phyloP scores from a whole-genome alignment of 2,329 filamentous ascomycete genomes.

The Ophiocordyceps camponoti-saundersi region DNA sequence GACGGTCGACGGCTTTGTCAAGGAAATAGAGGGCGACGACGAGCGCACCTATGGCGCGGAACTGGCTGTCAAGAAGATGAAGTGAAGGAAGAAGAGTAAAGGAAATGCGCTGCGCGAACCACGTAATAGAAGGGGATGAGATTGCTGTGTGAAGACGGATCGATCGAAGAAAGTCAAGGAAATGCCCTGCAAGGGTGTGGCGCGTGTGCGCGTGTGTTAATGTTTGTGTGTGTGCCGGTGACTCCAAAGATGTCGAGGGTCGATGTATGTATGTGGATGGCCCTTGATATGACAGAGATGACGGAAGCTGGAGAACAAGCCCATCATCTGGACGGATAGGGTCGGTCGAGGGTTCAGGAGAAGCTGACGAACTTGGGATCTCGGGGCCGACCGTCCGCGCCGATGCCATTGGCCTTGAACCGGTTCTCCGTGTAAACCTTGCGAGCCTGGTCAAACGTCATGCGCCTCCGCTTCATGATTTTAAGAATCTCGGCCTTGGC shows the following conservation, averaged over 20 bases:
- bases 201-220: neutral
- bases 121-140: neutral
- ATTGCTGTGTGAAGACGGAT: too few species aligned
- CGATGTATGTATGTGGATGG: too few species aligned
- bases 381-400: slow-evolving; percentile 66
- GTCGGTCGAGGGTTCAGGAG: slow-evolving; percentile 12
- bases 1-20: slow-evolving; percentile 61
- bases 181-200: neutral
- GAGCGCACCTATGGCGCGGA: slow-evolving; percentile 27
- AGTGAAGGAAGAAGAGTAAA: neutral
- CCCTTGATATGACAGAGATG: too few species aligned
- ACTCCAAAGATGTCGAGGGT: neutral
- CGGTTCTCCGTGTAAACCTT: slow-evolving; percentile 70
- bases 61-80: slow-evolving; percentile 17
- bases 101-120: neutral
- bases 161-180: neutral
- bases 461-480: slow-evolving; percentile 75
- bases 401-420: slow-evolving; percentile 79
- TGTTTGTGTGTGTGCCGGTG: too few species aligned
- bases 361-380: slow-evolving; percentile 97
- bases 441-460: slow-evolving; percentile 83
- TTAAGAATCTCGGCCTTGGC: slow-evolving; percentile 69
- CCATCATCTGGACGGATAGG: neutral
- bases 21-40: slow-evolving; percentile 48
- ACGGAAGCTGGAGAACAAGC: too few species aligned